Base-by-base conservation (phyloP, 202 grass and related monocot species). In the Carex sylvatica region DNA sequence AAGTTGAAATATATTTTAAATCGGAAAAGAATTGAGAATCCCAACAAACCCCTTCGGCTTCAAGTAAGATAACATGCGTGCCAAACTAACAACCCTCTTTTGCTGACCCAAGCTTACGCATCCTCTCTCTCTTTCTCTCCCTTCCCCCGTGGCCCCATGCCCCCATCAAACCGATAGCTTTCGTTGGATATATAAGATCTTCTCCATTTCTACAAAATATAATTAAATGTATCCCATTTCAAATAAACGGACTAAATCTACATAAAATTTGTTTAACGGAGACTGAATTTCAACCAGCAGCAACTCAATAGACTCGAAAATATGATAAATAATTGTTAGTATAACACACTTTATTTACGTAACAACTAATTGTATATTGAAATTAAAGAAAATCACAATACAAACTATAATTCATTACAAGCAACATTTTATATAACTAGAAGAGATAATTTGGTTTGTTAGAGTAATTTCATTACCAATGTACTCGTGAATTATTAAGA, bases 91-190 rank as follows among this genome's bases (percentile, higher is more conserved):
- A 61, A 74, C 81, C 31, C 81, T 54, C 71, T 74, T 58, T 49
- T 38, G 82, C 82, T 74, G 82, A 83, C 67, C 67, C n/a, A 83
- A 83, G 51, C 51, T 83, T 73, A 67, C 66, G 51, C 79, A 64
- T 81, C 79, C 22, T 15, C 76, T 33, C 55, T 14, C 54, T 78
- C 10, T 6, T 28, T 18, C 76, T 30, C 28, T 11, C 6, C 38
- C 42, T 28, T 19, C 1, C 38, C 42, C n/a, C n/a, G n/a, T n/a
- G n/a, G n/a, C n/a, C n/a, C n/a, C n/a, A n/a, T n/a, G n/a, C 1
- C 38, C 42, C 16, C 55, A 46, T 64, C 11, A 62, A 9, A 67
- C 11, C 47, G 58, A 66, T 54, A 59, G n/a, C n/a, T 61, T 61
- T 24, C 20, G 9, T 24, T 24, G 20, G 20, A 6, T 9, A 61